Evolutionary conservation across 805 yeast species (phyloP).

Genomic region (Torulaspora microellipsoides): DNA sequence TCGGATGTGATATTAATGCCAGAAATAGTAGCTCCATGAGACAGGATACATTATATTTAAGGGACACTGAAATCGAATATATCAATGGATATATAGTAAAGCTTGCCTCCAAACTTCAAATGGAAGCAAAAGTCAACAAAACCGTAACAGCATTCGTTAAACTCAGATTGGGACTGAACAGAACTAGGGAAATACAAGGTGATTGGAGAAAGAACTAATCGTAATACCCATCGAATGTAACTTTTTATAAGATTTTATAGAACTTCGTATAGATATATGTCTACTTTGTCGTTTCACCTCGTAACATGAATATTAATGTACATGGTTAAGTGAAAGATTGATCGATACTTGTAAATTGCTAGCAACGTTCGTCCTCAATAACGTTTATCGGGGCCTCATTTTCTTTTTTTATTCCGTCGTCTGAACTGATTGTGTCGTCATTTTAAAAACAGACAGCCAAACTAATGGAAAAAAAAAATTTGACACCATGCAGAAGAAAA

Average conservation of each 20-base stretch:
- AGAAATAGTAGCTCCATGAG: slow-evolving; percentile 52
- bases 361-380: too few species aligned
- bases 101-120: slow-evolving; percentile 45
- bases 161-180: slow-evolving; percentile 31
- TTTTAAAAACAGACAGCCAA: slow-evolving; percentile 1
- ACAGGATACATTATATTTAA: slow-evolving; percentile 49
- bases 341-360: too few species aligned
- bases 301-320: too few species aligned
- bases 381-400: too few species aligned
- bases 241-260: too few species aligned
- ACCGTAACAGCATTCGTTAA: slow-evolving; percentile 35
- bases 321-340: too few species aligned
- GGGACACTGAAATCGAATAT: slow-evolving; percentile 71
- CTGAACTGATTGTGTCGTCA: neutral
- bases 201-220: slow-evolving; percentile 4
- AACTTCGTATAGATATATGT: too few species aligned
- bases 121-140: slow-evolving; percentile 33
- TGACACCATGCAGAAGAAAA: slow-evolving; percentile 3
- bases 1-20: slow-evolving; percentile 45
- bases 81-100: slow-evolving; percentile 75
- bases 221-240: neutral
- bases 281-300: too few species aligned
- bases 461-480: neutral
- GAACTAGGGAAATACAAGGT: slow-evolving; percentile 16
- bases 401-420: too few species aligned